Evolutionary conservation across 73 alveolate species (phyloP).

Genomic region (Paramecium pentaurelia): DNA sequence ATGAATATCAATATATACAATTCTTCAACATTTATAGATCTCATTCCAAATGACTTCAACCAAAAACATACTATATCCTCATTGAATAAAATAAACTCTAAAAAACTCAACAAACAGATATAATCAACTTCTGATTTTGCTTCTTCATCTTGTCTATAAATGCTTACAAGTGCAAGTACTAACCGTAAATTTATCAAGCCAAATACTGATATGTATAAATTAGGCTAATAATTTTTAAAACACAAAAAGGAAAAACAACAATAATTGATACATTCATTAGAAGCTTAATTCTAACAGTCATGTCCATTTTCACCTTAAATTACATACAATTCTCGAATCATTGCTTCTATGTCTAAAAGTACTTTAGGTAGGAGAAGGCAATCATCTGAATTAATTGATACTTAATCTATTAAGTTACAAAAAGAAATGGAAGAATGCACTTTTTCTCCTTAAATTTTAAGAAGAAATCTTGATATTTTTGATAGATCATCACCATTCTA

Average conservation of each 20-base stretch:
- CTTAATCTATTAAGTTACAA: background rate
- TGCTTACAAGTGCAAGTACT: too few species aligned
- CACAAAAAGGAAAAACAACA: too few species aligned
- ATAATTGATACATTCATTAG: background rate
- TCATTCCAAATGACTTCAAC: background rate
- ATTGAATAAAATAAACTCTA: background rate
- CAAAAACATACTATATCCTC: background rate
- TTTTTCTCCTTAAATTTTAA: constrained; percentile 15
- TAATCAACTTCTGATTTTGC: too few species aligned
- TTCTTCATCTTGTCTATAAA: too few species aligned
- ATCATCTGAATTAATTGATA: background rate
- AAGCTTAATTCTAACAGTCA: background rate
- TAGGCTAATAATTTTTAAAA: too few species aligned
- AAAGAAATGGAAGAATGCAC: constrained; percentile 42
- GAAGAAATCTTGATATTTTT: background rate
- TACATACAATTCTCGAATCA: background rate
- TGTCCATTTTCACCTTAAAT: background rate
- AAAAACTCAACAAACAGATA: background rate
- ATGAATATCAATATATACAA: background rate
- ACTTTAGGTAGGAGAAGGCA: background rate
- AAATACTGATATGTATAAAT: too few species aligned
- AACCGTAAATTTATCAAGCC: too few species aligned
- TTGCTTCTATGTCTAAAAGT: background rate
- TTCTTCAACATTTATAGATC: background rate
- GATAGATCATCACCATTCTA: constrained; percentile 28